These are phyloP conservation scores for Pulveroboletus ravenelii DNA, from an alignment of 768 basidiomycete genomes.

Conservation along the genomic window DNA sequence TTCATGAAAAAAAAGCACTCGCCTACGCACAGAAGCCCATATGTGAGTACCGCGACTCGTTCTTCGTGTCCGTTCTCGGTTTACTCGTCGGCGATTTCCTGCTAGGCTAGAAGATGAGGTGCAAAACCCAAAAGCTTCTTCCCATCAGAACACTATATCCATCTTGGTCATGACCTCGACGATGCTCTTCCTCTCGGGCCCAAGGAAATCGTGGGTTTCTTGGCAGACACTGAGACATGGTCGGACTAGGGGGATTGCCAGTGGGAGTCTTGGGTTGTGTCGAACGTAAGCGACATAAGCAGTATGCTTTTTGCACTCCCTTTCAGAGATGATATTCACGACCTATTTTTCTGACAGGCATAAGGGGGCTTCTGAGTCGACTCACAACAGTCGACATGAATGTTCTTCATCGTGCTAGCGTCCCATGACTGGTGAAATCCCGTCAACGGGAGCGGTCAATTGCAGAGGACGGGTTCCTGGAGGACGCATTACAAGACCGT, in stretches of 20 bases:
- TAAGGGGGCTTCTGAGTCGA: not conserved
- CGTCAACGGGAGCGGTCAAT: not conserved
- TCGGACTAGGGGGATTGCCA: not conserved
- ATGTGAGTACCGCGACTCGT: not conserved
- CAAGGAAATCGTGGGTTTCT: not conserved
- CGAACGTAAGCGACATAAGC: not conserved
- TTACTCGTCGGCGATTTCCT: not conserved
- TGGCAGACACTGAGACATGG: not conserved
- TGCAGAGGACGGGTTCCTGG: not conserved
- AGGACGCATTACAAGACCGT: not conserved
- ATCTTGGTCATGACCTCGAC: not conserved
- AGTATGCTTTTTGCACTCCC: not conserved
- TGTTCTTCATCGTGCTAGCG: no score
- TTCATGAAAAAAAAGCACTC: conserved; percentile 1
- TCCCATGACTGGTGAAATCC: conserved; percentile 7
- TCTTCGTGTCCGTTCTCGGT: not conserved
- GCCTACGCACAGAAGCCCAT: not conserved
- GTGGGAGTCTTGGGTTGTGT: not conserved
- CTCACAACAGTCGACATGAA: not conserved
- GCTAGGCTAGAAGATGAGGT: not conserved
- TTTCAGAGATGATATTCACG: not conserved
- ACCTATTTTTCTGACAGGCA: not conserved
- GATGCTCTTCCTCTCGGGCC: not conserved
- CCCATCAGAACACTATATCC: not conserved
- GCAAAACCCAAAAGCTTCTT: not conserved